Conservation (phyloP, 1,284 basidiomycete species). For the Rhodotorula sp. region DNA sequence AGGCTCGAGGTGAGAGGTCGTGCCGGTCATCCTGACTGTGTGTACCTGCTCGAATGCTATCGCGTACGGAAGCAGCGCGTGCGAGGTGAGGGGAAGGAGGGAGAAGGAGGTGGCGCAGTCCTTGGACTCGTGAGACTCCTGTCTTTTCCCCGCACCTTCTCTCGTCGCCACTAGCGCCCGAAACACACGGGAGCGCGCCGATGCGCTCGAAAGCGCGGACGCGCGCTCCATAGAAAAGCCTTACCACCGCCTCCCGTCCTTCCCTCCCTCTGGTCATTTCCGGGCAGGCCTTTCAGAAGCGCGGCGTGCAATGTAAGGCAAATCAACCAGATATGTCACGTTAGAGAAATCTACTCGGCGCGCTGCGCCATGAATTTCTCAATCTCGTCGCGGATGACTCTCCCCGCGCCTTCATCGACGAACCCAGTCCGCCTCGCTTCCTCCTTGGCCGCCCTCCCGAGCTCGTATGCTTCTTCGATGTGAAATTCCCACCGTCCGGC, state of each 20-base stretch:
- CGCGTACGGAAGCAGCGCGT: not conserved
- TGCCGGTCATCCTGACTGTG: not conserved
- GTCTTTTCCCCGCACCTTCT: not conserved
- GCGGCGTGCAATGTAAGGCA: not conserved
- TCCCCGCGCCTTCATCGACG: conserved; percentile 27
- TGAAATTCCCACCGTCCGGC: conserved; percentile 37
- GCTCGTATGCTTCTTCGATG: conserved; percentile 33
- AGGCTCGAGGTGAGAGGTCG: not conserved
- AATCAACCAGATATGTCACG: not conserved
- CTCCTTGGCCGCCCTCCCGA: conserved; percentile 25
- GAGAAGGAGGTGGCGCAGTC: no score
- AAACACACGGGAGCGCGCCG: not conserved
- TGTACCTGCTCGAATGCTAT: no score
- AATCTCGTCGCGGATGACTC: conserved; percentile 31
- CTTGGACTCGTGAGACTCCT: not conserved
- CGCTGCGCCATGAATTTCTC: conserved; percentile 29
- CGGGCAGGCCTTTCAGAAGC: no score
- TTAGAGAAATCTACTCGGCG: not conserved
- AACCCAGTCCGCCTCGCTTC: conserved; percentile 23
- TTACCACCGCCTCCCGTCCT: not conserved
- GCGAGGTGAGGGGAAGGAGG: not conserved
- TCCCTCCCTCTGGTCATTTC: not conserved
- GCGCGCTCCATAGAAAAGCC: no score
- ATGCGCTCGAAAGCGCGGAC: no score
- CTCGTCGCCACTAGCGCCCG: not conserved